Evolutionary conservation across 768 basidiomycete species (phyloP).

Genomic region (Clitopilus hobsonii): DNA sequence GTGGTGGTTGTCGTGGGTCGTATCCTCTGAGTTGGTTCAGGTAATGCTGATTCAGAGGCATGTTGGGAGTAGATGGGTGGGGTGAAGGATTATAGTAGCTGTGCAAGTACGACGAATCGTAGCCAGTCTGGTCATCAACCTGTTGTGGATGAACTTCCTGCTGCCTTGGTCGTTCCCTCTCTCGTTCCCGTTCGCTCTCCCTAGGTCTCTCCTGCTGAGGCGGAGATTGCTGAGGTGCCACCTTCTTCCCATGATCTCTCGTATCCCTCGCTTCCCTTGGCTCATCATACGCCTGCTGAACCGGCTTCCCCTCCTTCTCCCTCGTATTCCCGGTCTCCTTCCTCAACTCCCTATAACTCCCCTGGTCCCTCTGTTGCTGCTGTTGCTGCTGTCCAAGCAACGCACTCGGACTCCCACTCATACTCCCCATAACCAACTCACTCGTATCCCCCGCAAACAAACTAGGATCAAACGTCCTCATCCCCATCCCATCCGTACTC

Average conservation of each 20-base stretch:
- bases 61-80: conserved; percentile 2
- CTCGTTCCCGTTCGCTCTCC: conserved; percentile 2
- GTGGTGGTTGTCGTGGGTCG: background rate
- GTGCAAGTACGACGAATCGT: background rate
- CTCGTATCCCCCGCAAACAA: conserved; percentile 41
- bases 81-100: background rate
- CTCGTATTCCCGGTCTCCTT: background rate
- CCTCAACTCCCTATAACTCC: background rate
- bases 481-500: conserved; percentile 55
- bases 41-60: conserved; percentile 10
- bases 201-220: conserved; percentile 4
- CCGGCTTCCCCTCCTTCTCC: background rate
- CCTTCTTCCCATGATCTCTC: no score
- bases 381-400: background rate
- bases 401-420: conserved; percentile 21
- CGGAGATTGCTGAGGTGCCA: background rate
- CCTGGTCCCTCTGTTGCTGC: background rate
- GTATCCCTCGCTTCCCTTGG: background rate
- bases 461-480: conserved; percentile 54
- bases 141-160: conserved; percentile 6
- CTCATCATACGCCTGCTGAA: background rate
- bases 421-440: conserved; percentile 20
- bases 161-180: background rate
- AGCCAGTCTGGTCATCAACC: conserved; percentile 1
- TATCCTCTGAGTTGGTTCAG: conserved; percentile 5